Conservation (phyloP, 2,329 filamentous ascomycete genomes). For the Penicillium sp. region DNA sequence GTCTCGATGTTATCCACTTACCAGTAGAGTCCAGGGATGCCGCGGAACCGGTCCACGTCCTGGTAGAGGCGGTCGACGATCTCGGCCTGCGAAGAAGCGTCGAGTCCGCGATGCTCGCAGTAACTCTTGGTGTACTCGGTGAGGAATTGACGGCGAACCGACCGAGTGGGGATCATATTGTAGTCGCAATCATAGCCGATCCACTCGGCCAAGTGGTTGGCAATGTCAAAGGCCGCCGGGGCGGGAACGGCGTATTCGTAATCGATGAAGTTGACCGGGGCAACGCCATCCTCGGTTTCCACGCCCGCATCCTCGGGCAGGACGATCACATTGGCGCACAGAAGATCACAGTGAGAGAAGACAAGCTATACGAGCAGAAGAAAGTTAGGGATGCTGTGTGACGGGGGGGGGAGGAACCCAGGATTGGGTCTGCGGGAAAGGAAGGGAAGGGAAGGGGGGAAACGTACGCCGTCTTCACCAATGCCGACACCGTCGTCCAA, state of each 20-base stretch:
- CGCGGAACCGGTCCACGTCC: constrained; percentile 86
- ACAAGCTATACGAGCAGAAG: constrained; percentile 63
- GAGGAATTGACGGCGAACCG: constrained; percentile 79
- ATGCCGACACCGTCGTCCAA: constrained; percentile 78
- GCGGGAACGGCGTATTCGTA: constrained; percentile 97
- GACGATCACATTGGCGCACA: constrained; percentile 96
- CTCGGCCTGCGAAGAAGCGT: constrained; percentile 54
- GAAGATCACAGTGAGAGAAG: constrained; percentile 91
- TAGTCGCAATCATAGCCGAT: constrained; percentile 95
- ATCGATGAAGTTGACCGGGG: constrained; percentile 84
- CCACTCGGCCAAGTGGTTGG: constrained; percentile 99
- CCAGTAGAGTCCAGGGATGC: constrained; percentile 84
- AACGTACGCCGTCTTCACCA: constrained; percentile 69
- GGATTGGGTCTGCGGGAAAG: not conserved
- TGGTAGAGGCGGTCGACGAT: constrained; percentile 71
- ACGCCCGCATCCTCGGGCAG: constrained; percentile 52
- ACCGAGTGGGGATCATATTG: constrained; percentile 74
- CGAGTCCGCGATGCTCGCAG: constrained; percentile 53
- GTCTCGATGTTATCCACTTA: constrained; percentile 25
- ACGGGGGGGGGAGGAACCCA: not conserved
- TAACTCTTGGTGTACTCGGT: constrained; percentile 80
- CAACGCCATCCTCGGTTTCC: constrained; percentile 41
- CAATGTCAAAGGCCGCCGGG: constrained; percentile 91
- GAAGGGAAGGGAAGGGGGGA: no score
- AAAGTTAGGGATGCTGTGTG: constrained; percentile 1